Evolutionary conservation across 495 filamentous ascomycete species (phyloP), one percentile per base, ranked within the genome.

Genomic region (Hypoxylon cercidicola): DNA sequence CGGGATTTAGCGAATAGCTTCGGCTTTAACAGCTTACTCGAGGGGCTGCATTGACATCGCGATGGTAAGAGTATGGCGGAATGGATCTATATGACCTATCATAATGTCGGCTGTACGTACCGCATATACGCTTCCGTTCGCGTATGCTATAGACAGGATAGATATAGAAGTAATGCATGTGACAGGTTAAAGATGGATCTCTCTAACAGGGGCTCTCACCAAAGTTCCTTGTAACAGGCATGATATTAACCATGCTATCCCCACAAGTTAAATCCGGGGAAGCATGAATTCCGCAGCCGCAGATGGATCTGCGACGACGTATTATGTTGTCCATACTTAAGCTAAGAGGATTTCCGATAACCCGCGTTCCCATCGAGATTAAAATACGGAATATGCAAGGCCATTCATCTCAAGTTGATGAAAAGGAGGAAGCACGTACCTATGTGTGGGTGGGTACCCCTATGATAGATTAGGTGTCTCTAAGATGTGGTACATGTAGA

Each of bases 191-290:
- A 49, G 25, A 25, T 15, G 48, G 10, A 39, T 39, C 15, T 20
- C 13, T n/a, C 20, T 21, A 18, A 20, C 48, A 9, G 35, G 48
- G 48, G 35, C 30, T 1, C 7, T 30, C 11, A 3, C 25, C 25
- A 49, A 32, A 32, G 46, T 49, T 34, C 20, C 21, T 49, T 25
- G 11, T 18, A 32, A 18, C 3, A 32, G 25, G 7, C n/a, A 25
- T 15, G 9, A 49, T 19, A 16, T 23, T 7, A 16, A 44, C 35
- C 23, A 18, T 19, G 12, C n/a, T 34, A 18, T 45, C 21, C 18
- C 52, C 52, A 45, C 52, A 4, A 34, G 40, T 23, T 55, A 20
- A 34, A 55, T 20, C 52, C 52, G 52, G 52, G 52, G 52, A 55
- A 55, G 39, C 37, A 39, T 9, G 13, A 43, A 13, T 15, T 40